Evolutionary conservation across 164 flowering plant species (phyloP), one percentile per base, ranked within the genome.

Genomic region (Vitis rotundifolia): DNA sequence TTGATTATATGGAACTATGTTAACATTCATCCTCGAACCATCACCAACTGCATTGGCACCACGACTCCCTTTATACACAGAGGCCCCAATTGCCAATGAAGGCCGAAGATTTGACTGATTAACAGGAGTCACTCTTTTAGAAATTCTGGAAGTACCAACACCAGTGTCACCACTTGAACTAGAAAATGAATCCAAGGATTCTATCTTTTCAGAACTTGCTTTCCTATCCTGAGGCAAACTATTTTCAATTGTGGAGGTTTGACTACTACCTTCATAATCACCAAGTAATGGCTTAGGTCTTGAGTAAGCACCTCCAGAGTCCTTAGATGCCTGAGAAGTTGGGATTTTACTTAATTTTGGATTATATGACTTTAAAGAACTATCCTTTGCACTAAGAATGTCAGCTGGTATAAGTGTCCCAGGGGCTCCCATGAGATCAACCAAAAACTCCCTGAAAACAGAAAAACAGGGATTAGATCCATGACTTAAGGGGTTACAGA

Each of bases 401-500:
- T 96, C 99, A 67, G 90, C 90, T 63, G 99, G 99, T 80, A 96
- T 87, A 64, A 93, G 94, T 29, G 98, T 92, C 72, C 99, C 99
- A 63, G 98, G 99, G 58, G 86, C 98, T 54, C 85, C 97, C 99
- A 96, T 96, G 67, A 96, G 98, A 87, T 96, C 99, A 76, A 96
- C 98, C 83, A 96, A 80, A 80, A 79, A 92, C 74, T 96, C 99
- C 83, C 99, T 96, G 93, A 54, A 73, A 52, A 51, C 69, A 80
- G 55, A 69, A 72, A 61, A 68, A 58, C 4, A 77, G 48, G 60
- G 22, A 71, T 83, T 64, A 78, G 76, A 49, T n/a, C 28, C 70
- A 74, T 31, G 61, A 69, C 63, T 37, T 1, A 11, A 16, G 19
- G 18, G 16, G 44, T 7, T 5, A 53, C 1, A 10, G 31, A 31